Base-by-base conservation (phyloP, 495 filamentous ascomycete genomes). In the Aspergillus haitiensis region DNA sequence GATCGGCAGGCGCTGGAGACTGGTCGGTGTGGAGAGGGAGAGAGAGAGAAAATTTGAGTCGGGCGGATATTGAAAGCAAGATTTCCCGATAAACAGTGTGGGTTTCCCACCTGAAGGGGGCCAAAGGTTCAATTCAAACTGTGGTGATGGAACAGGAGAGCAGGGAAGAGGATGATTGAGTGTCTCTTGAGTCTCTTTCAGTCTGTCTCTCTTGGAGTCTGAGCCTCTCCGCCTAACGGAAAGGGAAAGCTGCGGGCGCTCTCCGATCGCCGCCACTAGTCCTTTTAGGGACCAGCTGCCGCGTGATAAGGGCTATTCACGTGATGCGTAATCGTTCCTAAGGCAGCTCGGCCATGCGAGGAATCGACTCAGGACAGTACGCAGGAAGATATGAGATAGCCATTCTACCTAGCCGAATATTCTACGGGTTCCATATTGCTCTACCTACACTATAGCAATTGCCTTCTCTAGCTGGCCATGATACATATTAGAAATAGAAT, bases 201-300 rank as follows among this genome's bases (percentile, higher is more conserved):
- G 46, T 49, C n/a, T n/a, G n/a, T 39, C 35, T 39, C 32, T 11
- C 21, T 39, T 36, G 49, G 21, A 35, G 45, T 47, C 50, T 52
- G 52, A 40, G 39, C 55, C 59, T 69, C 64, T 67, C 60, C 67
- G 67, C 64, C 55, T 58, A 64, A 63, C 60, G 60, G 52, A 68
- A 61, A 57, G 59, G 56, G 67, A 66, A 60, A 70, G 67, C 65
- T 69, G 68, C 69, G 67, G 69, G 69, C 61, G 52, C 39, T 50
- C 51, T 60, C 49, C 53, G 69, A 65, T 67, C 67, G 66, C 69
- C 66, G 61, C 62, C 66, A 66, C 75, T 75, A 75, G 65, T 45
- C 73, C 61, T 51, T 15, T 66, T 66, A 67, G 21, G 68, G 71
- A 39, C n/a, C 4, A 27, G 9, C 5, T 7, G 35, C 18, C 40